Evolutionary conservation across 768 basidiomycete species (phyloP).

Genomic region (Leccinum olivaceopallidum): DNA sequence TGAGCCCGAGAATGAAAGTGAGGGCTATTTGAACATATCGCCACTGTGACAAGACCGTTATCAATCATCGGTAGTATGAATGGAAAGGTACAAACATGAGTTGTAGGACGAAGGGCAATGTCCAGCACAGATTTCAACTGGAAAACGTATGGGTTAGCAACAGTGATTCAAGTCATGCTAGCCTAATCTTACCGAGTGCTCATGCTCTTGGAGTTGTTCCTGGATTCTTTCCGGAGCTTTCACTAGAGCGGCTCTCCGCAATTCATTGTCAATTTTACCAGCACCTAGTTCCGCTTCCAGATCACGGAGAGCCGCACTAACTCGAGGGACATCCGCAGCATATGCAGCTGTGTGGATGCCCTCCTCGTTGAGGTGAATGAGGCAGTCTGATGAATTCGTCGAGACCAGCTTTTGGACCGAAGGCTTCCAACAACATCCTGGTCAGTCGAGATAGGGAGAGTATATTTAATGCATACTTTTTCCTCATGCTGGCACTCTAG

Average conservation of each 20-base stretch:
- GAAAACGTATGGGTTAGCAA: slow-evolving; percentile 3
- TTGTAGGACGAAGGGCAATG: slow-evolving; percentile 58
- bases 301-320: slow-evolving; percentile 48
- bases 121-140: slow-evolving; percentile 63
- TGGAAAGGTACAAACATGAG: slow-evolving; percentile 58
- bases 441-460: slow-evolving; percentile 46
- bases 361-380: slow-evolving; percentile 63
- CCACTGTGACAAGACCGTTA: slow-evolving; percentile 53
- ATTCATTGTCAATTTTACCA: slow-evolving; percentile 39
- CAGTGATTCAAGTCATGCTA: background rate
- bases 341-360: slow-evolving; percentile 63
- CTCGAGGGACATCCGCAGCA: slow-evolving; percentile 44
- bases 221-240: slow-evolving; percentile 44
- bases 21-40: slow-evolving; percentile 75
- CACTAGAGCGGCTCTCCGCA: slow-evolving; percentile 45
- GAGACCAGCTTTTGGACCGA: slow-evolving; percentile 27
- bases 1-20: slow-evolving; percentile 57
- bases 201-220: slow-evolving; percentile 48
- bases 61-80: slow-evolving; percentile 3
- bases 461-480: slow-evolving; percentile 49
- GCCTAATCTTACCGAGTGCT: slow-evolving; percentile 44
- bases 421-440: slow-evolving; percentile 32
- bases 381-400: slow-evolving; percentile 60
- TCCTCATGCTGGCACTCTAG: slow-evolving; percentile 83
- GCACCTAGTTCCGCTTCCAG: slow-evolving; percentile 53